Conservation (phyloP, 352 stramenopile species). For the Thalassiosira livingstoniorum region DNA sequence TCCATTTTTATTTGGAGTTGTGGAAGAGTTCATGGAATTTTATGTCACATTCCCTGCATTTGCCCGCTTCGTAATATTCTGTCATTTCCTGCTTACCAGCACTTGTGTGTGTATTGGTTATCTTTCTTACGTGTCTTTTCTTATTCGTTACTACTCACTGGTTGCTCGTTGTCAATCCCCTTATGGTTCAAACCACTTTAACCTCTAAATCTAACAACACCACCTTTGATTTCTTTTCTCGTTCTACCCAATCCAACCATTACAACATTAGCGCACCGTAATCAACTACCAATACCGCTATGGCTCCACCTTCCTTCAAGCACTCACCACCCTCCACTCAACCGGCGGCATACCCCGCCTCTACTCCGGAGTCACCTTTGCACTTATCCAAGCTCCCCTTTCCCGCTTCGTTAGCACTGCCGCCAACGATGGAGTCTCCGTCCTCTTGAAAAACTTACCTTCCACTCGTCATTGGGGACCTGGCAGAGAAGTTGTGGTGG, state of each 20-base stretch:
- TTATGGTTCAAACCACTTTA: too few species aligned
- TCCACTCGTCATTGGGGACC: conserved; percentile 71
- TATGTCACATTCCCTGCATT: background rate
- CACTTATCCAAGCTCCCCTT: conserved; percentile 86
- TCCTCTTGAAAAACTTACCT: conserved; percentile 75
- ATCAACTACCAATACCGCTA: conserved; percentile 85
- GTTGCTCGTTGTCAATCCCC: too few species aligned
- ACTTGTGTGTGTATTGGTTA: too few species aligned
- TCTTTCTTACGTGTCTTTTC: too few species aligned
- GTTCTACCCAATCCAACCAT: too few species aligned
- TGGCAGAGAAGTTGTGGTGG: conserved; percentile 69
- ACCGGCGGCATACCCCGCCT: conserved; percentile 85
- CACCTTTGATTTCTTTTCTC: too few species aligned
- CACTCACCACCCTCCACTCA: conserved; percentile 58
- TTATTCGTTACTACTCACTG: too few species aligned
- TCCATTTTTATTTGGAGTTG: background rate
- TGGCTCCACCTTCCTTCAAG: conserved; percentile 65
- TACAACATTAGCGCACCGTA: conserved; percentile 59
- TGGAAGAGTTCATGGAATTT: background rate
- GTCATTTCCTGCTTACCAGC: background rate
- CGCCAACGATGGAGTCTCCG: conserved; percentile 87
- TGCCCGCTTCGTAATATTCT: background rate
- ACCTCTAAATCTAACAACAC: too few species aligned
- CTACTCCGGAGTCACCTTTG: conserved; percentile 86
- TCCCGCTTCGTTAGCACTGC: conserved; percentile 86